A percentile compares a stretch with the other conserved stretches of the same genome.
These are phyloP conservation scores for Geotrichum fermentans DNA, from an alignment of 1,139 yeast genomes.

Conservation along the genomic window DNA sequence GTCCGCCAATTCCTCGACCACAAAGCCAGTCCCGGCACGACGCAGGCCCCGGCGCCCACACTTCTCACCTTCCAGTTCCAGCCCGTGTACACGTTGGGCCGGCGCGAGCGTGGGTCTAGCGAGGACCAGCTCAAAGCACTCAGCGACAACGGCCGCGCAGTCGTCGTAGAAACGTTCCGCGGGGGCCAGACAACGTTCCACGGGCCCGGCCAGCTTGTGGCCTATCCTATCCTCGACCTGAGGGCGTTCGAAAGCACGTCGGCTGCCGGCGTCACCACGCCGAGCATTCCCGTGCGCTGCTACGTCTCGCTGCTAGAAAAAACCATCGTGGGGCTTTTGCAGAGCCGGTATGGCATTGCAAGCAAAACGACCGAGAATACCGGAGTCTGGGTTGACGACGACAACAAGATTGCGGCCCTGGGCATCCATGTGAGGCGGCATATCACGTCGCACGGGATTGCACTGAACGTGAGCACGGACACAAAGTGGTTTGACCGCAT, in stretches of 20 bases:
- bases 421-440: constrained; percentile 84
- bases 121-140: constrained; percentile 29
- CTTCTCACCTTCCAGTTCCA: constrained; percentile 75
- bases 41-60: constrained; percentile 49
- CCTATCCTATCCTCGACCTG: constrained; percentile 76
- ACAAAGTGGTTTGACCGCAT: constrained; percentile 62
- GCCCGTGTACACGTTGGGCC: constrained; percentile 86
- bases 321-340: constrained; percentile 54
- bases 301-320: constrained; percentile 68
- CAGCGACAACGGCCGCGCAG: constrained; percentile 38
- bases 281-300: constrained; percentile 59
- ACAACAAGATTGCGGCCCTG: constrained; percentile 75
- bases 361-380: constrained; percentile 63
- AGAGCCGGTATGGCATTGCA: constrained; percentile 40
- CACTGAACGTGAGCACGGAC: constrained; percentile 73
- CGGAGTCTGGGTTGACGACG: constrained; percentile 68
- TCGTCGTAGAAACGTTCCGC: constrained; percentile 69
- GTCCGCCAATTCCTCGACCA: constrained; percentile 59
- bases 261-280: constrained; percentile 8
- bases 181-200: constrained; percentile 99
- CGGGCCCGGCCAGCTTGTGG: constrained; percentile 90
- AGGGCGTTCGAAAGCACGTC: constrained; percentile 45
- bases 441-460: constrained; percentile 85
- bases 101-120: constrained; percentile 59
- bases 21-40: constrained; percentile 37